Conservation (phyloP, 495 filamentous ascomycete species). For the Letharia columbiana region DNA sequence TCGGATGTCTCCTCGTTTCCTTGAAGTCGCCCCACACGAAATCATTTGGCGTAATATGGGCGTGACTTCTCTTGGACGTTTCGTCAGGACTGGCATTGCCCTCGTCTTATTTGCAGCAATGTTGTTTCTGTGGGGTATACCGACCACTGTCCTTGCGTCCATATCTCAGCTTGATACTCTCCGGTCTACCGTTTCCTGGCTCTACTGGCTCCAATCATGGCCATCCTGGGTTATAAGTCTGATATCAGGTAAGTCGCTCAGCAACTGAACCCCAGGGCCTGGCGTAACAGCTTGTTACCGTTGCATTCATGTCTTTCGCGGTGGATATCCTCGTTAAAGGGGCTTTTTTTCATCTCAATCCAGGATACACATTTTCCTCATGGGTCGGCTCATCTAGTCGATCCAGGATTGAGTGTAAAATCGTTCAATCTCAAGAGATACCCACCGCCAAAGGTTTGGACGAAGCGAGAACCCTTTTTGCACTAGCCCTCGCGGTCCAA, state of each 20-base stretch:
- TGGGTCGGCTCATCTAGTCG: background rate
- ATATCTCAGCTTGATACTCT: conserved; percentile 71
- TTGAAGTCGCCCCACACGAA: conserved; percentile 88
- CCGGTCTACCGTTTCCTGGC: conserved; percentile 56
- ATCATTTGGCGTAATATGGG: conserved; percentile 98
- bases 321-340: background rate
- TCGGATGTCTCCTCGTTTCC: conserved; percentile 83
- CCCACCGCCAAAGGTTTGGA: background rate
- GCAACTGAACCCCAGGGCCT: conserved; percentile 20
- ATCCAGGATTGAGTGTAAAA: background rate
- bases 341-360: background rate
- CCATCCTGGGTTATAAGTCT: conserved; percentile 61
- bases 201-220: conserved; percentile 58
- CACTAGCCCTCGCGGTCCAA: background rate
- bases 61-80: conserved; percentile 85
- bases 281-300: background rate
- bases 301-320: background rate
- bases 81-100: conserved; percentile 61
- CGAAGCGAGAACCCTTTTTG: background rate
- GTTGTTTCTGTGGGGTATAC: conserved; percentile 87
- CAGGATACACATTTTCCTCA: background rate
- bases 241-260: conserved; percentile 76
- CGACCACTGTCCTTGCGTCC: conserved; percentile 76
- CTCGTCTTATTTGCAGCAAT: conserved; percentile 62
- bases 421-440: background rate